Evolutionary conservation across 495 filamentous ascomycete genomes (phyloP), one percentile per base, ranked within the genome.

Genomic region (Penicillium pancosmium): DNA sequence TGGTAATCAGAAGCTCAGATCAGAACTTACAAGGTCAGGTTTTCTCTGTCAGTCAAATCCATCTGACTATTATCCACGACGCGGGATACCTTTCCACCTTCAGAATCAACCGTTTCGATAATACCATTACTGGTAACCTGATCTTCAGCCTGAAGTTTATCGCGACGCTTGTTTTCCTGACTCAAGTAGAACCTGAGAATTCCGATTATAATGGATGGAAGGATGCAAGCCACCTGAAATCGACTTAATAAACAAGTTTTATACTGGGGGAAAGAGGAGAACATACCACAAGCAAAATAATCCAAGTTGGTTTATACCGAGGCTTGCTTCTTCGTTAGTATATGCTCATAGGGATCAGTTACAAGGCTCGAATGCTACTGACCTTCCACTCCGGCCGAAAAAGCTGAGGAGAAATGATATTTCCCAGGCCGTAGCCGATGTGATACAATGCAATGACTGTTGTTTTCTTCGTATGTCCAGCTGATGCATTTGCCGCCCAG

Each of bases 1-100:
- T 38, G 36, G 11, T 38, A n/a, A n/a, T 38, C 2, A 38, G 15
- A n/a, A 12, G 12, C 15, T 9, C 5, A n/a, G 23, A 12, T 50
- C 11, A 8, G 15, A 54, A 70, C 72, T 69, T 54, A 74, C 72
- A 78, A 78, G 2, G 64, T 70, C 53, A 76, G 56, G 57, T 78
- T 78, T 57, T 76, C 73, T 33, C 62, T 60, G 56, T 78, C 73
- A n/a, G 75, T 76, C 44, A 78, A 55, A 63, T 78, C 75, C 41
- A 78, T 55, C 49, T 77, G 74, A 50, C 59, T 76, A 25, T 66
- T 67, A 52, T 77, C 70, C 4, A 77, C 73, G 3, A 75, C 65
- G 38, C 69, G 66, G 31, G 68, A 57, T 0, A 59, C 54, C 53
- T 59, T 71, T 6, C 54, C 59, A n/a, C 73, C 73, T 35, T 64